Base-by-base conservation (phyloP, 148 eudicot species). In the Arctostaphylos glauca region DNA sequence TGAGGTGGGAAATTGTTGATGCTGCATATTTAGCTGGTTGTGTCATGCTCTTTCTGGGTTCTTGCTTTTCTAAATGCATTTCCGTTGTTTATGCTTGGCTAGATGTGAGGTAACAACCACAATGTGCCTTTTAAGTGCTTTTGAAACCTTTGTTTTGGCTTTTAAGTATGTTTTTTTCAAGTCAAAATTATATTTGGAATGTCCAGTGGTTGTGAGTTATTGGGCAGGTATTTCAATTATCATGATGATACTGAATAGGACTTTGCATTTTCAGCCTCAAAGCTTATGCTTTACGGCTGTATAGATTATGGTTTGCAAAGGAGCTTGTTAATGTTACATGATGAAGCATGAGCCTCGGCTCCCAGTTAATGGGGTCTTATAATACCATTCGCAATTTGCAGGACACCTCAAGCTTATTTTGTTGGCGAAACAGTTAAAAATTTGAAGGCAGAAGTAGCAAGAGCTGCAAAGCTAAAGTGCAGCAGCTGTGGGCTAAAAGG, bases 391-490 rank as follows among this genome's bases (percentile, higher is more conserved):
- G 81, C 74, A 81, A 9, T 76, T 78, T 90, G 84, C 92, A 96
- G 99, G 99, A 88, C 98, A 4, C 98, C 99, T 86, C 94, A 92
- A 85, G 91, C 87, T 47, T 96, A 90, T 83, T 96, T 83, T 80
- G 91, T 73, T 38, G 88, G 86, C 44, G 97, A 92, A 23, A 87
- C 76, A 9, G 83, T 93, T 14, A 88, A 83, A 83, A 96, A 94
- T 89, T 88, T 96, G 77, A 92, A 91, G 77, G 81, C 89, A 84
- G 99, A 96, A 84, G 87, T 96, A 25, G 91, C 89, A 72, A 91
- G 99, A 81, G 93, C 95, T 77, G 86, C 88, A 78, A 94, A 94
- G 79, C 95, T 96, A 46, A 96, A 94, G 83, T 96, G 99, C 85
- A 88, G 89, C 81, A 70, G 87, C 25, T 96, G 99, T 89, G 92